Base-by-base conservation (phyloP, 768 basidiomycete genomes). In the Calocybe indica region DNA sequence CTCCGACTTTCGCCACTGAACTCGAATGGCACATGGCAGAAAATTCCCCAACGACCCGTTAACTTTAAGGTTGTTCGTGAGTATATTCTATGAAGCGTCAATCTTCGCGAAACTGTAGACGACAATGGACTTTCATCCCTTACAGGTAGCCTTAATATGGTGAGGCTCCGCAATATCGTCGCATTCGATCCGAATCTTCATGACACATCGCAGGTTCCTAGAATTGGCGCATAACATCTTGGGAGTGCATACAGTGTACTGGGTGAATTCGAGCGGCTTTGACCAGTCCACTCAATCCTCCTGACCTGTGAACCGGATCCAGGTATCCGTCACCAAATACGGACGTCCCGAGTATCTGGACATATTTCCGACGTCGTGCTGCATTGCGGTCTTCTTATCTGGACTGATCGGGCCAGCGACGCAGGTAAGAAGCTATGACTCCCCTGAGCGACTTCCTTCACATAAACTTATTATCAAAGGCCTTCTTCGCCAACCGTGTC, bases 401-500 rank as follows among this genome's bases (percentile, higher is more conserved):
- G 51, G 50, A 12, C 37, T 55, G 5, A 52, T 41, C 10, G 50
- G 50, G 2, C 48, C 51, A 0, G 45, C 47, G 12, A 41, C 49
- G 13, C 53, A 52, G 42, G 53, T 39, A 31, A n/a, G 43, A 12
- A 11, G 13, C 43, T n/a, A 22, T 11, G 11, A n/a, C 7, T 37
- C 46, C 40, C 31, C 11, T 15, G 7, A 9, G 9, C 11, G 11
- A 9, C 8, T 43, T 36, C 34, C 39, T 41, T 32, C 42, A 8
- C 29, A 5, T 33, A 35, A 29, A 37, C 1, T 13, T 39, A 12
- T 34, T 41, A n/a, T 28, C 37, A 32, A n/a, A 54, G 53, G 53
- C 50, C 15, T 51, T 54, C 50, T 54, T 54, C 34, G 53, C 50
- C 8, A 30, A 54, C 28, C 50, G 53, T 15, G 30, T 54, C 11